Evolutionary conservation across 306 rosid species (phyloP).

Genomic region (Trifolium pratense): DNA sequence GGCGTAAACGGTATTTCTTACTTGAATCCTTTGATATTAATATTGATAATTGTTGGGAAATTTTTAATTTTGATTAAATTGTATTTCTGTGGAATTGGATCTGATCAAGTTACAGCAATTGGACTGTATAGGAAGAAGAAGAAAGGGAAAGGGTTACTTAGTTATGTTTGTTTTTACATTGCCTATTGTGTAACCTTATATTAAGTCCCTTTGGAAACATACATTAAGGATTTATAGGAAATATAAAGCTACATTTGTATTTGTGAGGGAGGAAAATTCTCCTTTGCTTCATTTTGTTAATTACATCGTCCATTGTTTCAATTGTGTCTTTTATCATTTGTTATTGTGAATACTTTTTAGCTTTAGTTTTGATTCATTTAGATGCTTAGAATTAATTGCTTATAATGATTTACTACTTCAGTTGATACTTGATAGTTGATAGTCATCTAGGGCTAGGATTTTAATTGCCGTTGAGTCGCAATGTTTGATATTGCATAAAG

Average conservation of each 20-base stretch:
- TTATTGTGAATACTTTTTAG: background rate
- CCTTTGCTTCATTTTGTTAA: conserved; percentile 44
- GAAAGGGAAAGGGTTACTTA: conserved; percentile 21
- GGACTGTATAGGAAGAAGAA: conserved; percentile 42
- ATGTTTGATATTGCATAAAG: background rate
- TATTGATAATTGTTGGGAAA: conserved; percentile 3
- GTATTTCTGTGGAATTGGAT: conserved; percentile 40
- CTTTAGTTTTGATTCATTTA: conserved; percentile 9
- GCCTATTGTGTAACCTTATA: conserved; percentile 29
- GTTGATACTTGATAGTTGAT: conserved; percentile 15
- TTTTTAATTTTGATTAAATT: conserved; percentile 35
- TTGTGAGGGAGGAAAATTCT: conserved; percentile 52
- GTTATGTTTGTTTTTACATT: conserved; percentile 32
- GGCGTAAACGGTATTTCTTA: conserved; percentile 7
- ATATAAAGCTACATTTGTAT: background rate
- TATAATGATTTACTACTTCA: background rate
- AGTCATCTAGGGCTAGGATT: background rate
- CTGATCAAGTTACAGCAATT: conserved; percentile 35
- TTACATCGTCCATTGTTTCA: conserved; percentile 31
- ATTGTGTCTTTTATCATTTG: background rate
- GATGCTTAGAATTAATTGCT: background rate
- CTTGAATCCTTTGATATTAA: background rate
- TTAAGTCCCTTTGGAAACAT: background rate
- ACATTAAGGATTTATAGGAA: conserved; percentile 11
- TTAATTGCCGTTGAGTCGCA: too few species aligned